Conservation (phyloP, 2,329 filamentous ascomycete genomes). For the Fusarium ambrosium region DNA sequence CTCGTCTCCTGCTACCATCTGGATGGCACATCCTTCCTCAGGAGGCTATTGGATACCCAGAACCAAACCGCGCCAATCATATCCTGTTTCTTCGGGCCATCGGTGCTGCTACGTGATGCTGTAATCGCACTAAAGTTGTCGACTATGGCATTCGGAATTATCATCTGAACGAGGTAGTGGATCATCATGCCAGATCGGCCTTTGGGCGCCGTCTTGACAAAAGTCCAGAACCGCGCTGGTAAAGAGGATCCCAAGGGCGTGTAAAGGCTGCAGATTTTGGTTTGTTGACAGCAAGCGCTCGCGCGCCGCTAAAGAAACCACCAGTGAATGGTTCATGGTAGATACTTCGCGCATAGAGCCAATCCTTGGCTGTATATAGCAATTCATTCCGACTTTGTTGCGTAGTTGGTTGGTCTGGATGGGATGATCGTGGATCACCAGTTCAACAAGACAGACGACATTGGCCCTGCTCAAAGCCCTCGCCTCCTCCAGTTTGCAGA, state of each 20-base stretch:
- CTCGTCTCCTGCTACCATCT: conserved; percentile 6
- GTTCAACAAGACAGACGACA: not conserved
- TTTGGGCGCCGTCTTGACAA: conserved; percentile 7
- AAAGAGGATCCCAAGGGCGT: not conserved
- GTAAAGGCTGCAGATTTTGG: not conserved
- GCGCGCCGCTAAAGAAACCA: not conserved
- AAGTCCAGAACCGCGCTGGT: not conserved
- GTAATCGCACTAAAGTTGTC: not conserved
- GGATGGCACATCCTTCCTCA: not conserved
- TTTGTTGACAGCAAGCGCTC: not conserved
- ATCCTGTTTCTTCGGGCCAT: conserved; percentile 15
- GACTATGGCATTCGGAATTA: not conserved
- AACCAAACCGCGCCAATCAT: conserved; percentile 6
- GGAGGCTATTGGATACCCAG: conserved; percentile 4
- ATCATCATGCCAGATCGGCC: not conserved
- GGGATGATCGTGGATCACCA: not conserved
- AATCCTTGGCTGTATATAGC: conserved; percentile 11
- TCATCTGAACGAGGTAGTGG: not conserved
- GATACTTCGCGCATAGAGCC: not conserved
- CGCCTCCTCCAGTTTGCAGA: not conserved
- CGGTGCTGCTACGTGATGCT: not conserved
- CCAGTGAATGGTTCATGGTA: not conserved
- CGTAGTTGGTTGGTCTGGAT: conserved; percentile 4
- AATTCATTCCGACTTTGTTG: conserved; percentile 20
- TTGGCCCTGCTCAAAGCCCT: not conserved